Evolutionary conservation across 1,284 basidiomycete genomes (phyloP).

Genomic region (Tremellales sp.): DNA sequence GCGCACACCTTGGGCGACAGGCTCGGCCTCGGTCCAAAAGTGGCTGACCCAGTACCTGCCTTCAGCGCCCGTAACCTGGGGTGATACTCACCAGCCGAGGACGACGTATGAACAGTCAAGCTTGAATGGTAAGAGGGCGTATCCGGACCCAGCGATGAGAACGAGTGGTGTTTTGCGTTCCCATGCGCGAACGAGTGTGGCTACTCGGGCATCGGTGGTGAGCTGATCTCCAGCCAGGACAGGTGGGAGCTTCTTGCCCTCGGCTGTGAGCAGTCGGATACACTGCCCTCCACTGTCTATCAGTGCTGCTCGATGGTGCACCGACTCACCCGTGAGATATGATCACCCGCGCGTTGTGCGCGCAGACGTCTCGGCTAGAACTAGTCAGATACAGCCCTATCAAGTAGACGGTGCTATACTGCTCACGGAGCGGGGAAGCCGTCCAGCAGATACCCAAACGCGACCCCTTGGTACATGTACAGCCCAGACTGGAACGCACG

Average conservation of each 20-base stretch:
- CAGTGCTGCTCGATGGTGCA: not conserved
- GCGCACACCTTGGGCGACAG: slow-evolving; percentile 9
- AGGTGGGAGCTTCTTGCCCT: slow-evolving; percentile 15
- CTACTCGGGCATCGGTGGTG: slow-evolving; percentile 27
- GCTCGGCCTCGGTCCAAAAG: slow-evolving; percentile 41
- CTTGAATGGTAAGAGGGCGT: slow-evolving; percentile 33
- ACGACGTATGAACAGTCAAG: slow-evolving; percentile 34
- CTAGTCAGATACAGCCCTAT: slow-evolving; percentile 4
- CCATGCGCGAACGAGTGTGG: slow-evolving; percentile 28
- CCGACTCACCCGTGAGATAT: slow-evolving; percentile 39
- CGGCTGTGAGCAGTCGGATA: slow-evolving; percentile 5
- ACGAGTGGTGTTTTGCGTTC: slow-evolving; percentile 27
- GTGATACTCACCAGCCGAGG: slow-evolving; percentile 38
- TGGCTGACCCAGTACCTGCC: slow-evolving; percentile 40
- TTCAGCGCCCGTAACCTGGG: too few relatives aligned
- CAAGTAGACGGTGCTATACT: not conserved
- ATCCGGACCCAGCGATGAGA: slow-evolving; percentile 37
- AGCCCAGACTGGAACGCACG: slow-evolving; percentile 43
- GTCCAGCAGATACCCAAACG: slow-evolving; percentile 42
- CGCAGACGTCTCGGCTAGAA: slow-evolving; percentile 40
- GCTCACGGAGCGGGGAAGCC: slow-evolving; percentile 39
- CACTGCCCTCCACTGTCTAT: slow-evolving; percentile 29
- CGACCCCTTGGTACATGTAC: slow-evolving; percentile 33
- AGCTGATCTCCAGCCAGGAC: slow-evolving; percentile 35
- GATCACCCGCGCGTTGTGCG: slow-evolving; percentile 31